These are phyloP conservation scores for Trametes polyzona DNA, from an alignment of 1,284 basidiomycete species.

Conservation along the genomic window DNA sequence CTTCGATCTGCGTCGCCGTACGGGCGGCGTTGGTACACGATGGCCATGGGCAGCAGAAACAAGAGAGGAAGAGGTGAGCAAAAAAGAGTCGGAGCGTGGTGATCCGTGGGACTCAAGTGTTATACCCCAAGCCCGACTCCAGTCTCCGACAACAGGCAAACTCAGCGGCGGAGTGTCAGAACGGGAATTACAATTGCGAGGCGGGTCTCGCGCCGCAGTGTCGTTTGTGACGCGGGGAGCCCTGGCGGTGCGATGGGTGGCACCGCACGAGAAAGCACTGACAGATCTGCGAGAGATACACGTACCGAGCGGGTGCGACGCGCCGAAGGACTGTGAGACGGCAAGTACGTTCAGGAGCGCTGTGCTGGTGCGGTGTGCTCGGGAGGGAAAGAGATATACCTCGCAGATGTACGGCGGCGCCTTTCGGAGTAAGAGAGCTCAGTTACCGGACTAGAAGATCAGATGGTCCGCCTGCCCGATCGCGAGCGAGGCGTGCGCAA, in stretches of 20 bases:
- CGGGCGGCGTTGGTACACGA: slow-evolving; percentile 18
- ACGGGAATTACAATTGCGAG: slow-evolving; percentile 23
- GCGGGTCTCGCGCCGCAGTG: slow-evolving; percentile 8
- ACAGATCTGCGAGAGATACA: slow-evolving; percentile 11
- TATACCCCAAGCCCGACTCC: slow-evolving; percentile 31
- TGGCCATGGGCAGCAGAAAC: slow-evolving; percentile 25
- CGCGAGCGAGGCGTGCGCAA: slow-evolving; percentile 5
- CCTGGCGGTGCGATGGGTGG: slow-evolving; percentile 6
- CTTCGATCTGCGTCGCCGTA: slow-evolving; percentile 10
- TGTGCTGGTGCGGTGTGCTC: slow-evolving; percentile 2
- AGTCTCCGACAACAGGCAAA: slow-evolving; percentile 31
- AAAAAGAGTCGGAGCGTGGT: slow-evolving; percentile 20
- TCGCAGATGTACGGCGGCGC: background rate
- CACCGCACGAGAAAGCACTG: slow-evolving; percentile 11
- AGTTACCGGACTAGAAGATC: slow-evolving; percentile 17
- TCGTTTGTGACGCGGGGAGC: slow-evolving; percentile 9
- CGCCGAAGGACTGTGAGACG: background rate
- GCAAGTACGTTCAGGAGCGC: slow-evolving; percentile 1
- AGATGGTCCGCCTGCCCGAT: slow-evolving; percentile 19
- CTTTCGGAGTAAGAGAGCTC: slow-evolving; percentile 7
- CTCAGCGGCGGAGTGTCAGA: slow-evolving; percentile 32
- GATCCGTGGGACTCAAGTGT: slow-evolving; percentile 24
- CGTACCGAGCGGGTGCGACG: slow-evolving; percentile 20
- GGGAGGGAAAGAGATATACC: background rate
- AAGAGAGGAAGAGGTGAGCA: slow-evolving; percentile 21